Conservation (phyloP, 225 moss, liverwort and hornwort species). For the Physcomitrellopsis africana region DNA sequence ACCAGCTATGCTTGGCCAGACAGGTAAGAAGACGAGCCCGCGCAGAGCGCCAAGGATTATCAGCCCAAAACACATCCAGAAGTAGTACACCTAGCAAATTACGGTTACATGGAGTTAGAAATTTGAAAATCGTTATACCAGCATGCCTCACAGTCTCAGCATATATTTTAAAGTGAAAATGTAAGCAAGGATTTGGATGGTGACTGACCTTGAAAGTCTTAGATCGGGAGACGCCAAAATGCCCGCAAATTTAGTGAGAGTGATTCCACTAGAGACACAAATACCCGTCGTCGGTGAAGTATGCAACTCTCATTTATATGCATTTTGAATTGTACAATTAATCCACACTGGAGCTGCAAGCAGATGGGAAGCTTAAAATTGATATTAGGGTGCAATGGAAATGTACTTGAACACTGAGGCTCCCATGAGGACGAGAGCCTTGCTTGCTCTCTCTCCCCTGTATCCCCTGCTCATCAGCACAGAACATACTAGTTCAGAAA, state of each 20-base stretch:
- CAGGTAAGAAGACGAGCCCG: constrained; percentile 67
- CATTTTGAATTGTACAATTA: background rate
- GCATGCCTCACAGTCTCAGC: too few species aligned
- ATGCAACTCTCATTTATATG: background rate
- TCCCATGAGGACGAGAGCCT: constrained; percentile 60
- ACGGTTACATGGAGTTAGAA: too few species aligned
- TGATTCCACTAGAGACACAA: constrained; percentile 56
- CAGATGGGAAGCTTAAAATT: background rate
- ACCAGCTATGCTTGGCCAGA: constrained; percentile 52
- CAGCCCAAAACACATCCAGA: constrained; percentile 64
- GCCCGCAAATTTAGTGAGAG: constrained; percentile 68
- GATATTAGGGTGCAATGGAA: background rate
- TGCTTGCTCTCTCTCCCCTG: constrained; percentile 52
- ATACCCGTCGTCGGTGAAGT: background rate
- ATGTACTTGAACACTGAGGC: constrained; percentile 68
- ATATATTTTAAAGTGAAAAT: too few species aligned
- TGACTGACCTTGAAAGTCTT: constrained; percentile 64
- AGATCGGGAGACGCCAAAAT: constrained; percentile 66
- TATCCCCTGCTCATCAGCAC: constrained; percentile 50
- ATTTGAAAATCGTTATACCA: background rate
- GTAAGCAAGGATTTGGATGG: background rate
- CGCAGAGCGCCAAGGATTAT: constrained; percentile 63
- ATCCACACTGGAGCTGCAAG: background rate
- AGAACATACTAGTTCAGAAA: background rate
- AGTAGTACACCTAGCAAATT: constrained; percentile 62